phyloP scores from a whole-genome alignment of 495 filamentous ascomycete genomes.

The Hypoxylon fragiforme region DNA sequence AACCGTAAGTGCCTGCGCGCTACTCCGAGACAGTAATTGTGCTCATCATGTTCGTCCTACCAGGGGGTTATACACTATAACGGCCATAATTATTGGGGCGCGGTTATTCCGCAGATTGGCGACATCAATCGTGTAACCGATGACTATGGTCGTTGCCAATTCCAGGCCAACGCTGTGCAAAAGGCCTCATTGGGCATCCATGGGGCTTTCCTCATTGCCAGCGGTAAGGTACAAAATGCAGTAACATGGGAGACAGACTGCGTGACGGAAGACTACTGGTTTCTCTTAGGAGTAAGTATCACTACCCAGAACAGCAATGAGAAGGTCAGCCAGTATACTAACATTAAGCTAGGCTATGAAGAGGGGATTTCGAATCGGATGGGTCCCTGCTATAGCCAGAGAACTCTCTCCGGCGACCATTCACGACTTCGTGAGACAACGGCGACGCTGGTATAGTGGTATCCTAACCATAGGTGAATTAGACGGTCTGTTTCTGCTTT shows the following conservation, averaged over 20 bases:
- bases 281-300: neutral
- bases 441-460: neutral
- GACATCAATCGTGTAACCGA: neutral
- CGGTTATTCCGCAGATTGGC: neutral
- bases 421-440: neutral
- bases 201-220: neutral
- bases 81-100: neutral
- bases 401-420: neutral
- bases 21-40: neutral
- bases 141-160: neutral
- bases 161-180: neutral
- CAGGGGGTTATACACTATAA: neutral
- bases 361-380: neutral
- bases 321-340: neutral
- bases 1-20: neutral
- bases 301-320: neutral
- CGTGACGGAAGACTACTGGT: neutral
- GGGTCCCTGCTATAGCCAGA: neutral
- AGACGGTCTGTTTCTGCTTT: neutral
- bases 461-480: neutral
- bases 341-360: neutral
- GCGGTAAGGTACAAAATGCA: neutral
- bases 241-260: neutral
- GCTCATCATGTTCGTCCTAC: neutral
- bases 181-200: neutral